Base-by-base conservation (phyloP, 2,329 filamentous ascomycete species). In the Scytalidium sp. region DNA sequence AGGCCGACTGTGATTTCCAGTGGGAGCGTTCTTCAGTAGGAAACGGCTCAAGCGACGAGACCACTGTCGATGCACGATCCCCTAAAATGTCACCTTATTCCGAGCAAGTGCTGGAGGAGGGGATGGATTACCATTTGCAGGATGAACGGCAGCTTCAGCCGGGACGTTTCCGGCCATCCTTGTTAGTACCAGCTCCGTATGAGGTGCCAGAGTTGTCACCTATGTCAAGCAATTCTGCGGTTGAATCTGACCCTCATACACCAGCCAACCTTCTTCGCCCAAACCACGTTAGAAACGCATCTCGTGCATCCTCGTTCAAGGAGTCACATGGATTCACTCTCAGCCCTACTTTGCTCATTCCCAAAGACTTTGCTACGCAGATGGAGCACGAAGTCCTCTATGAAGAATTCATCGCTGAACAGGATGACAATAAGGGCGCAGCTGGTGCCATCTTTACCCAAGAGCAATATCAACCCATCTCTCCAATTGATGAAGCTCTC, bases 1-100 rank as follows among this genome's bases (percentile, higher is more conserved):
- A 87, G 63, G 83, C 82, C 7, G 74, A 85, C 64, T 86, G 81
- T 60, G 78, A 86, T 53, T 86, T 84, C 57, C 77, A 83, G 41
- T 86, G 83, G 83, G 80, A 83, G 50, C 76, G 78, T 15, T 70
- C 75, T 3, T 84, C 81, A 0, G 58, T 78, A 46, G 80, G 83
- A 10, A 55, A 54, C 43, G 52, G 71, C 39, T 62, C 58, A 20
- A 42, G 43, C 19, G 13, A 36, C 32, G 17, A 36, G 13, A 51
- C 46, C 15, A 20, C 41, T 7, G 48, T 66, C 67, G 46, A 70
- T 67, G 13, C 60, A 57, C 17, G 62, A 61, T 4, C 61, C 53
- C 7, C 51, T 58, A 10, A 45, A 17, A 36, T 3, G 17, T 50
- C 47, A 45, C 27, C 50, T 3, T 19, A 50, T 7, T 25, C 32